Conservation (phyloP, 371 early-diverging fungal genomes). For the Blakeslea trispora region DNA sequence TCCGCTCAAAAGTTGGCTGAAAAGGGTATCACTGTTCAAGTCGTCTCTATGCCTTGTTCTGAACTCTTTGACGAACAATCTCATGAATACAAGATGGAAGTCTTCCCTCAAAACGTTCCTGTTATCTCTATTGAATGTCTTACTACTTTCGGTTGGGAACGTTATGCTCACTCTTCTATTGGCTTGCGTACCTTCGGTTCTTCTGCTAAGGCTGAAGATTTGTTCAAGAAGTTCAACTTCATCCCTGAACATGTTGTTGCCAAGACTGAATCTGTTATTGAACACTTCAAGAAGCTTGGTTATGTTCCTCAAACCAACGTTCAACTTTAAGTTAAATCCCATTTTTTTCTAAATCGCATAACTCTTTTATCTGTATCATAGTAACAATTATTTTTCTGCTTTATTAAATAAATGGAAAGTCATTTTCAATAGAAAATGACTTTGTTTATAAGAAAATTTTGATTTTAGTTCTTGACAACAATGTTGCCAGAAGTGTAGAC, state of each 20-base stretch:
- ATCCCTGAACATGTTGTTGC: slow-evolving; percentile 30
- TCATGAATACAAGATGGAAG: slow-evolving; percentile 79
- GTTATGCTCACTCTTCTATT: slow-evolving; percentile 88
- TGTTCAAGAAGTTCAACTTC: slow-evolving; percentile 32
- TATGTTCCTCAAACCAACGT: slow-evolving; percentile 37
- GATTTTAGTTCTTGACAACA: slow-evolving; percentile 31
- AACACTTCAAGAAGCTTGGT: slow-evolving; percentile 31
- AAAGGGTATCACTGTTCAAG: slow-evolving; percentile 64
- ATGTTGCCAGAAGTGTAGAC: slow-evolving; percentile 26
- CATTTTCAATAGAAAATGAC: background rate
- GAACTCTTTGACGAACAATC: slow-evolving; percentile 95
- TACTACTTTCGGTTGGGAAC: slow-evolving; percentile 92
- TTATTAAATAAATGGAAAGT: too few species aligned
- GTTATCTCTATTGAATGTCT: slow-evolving; percentile 92
- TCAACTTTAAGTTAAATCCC: slow-evolving; percentile 21
- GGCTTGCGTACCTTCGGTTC: slow-evolving; percentile 95
- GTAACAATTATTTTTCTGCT: background rate
- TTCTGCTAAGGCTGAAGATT: slow-evolving; percentile 55
- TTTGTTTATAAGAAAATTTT: slow-evolving; percentile 2
- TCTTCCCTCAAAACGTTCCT: slow-evolving; percentile 81
- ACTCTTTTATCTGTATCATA: background rate
- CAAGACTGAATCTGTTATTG: slow-evolving; percentile 27
- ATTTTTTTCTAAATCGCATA: background rate
- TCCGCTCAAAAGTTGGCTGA: slow-evolving; percentile 72
- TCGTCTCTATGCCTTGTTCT: slow-evolving; percentile 97